Conservation (phyloP, 2,329 filamentous ascomycete species). For the Penicillium sclerotiorum region DNA sequence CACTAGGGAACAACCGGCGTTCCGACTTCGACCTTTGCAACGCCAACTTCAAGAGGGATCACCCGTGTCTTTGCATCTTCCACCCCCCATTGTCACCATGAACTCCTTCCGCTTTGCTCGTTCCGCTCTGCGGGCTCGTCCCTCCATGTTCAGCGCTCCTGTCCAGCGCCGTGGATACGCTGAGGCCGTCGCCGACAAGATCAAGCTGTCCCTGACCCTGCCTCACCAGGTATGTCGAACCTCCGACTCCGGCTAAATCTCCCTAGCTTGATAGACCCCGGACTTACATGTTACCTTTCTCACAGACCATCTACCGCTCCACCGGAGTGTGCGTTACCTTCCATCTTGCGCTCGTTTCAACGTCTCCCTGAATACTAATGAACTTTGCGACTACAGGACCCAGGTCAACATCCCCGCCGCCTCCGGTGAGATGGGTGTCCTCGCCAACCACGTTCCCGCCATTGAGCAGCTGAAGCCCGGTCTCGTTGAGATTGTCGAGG, state of each 20-base stretch:
- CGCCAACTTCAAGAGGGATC: conserved; percentile 40
- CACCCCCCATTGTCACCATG: conserved; percentile 61
- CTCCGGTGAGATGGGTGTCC: conserved; percentile 98
- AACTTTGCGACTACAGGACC: conserved; percentile 69
- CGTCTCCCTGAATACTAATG: conserved; percentile 44
- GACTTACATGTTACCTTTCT: conserved; percentile 27
- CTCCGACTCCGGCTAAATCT: conserved; percentile 16
- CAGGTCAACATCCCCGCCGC: conserved; percentile 99
- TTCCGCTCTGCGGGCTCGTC: conserved; percentile 80
- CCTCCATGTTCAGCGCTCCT: conserved; percentile 73
- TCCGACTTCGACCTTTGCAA: conserved; percentile 43
- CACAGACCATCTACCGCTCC: conserved; percentile 69
- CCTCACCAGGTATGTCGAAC: conserved; percentile 86
- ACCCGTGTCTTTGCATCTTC: conserved; percentile 33
- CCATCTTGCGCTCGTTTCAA: conserved; percentile 6
- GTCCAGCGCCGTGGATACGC: conserved; percentile 89
- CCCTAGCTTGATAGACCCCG: not conserved
- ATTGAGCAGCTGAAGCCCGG: conserved; percentile 99
- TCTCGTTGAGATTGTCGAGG: conserved; percentile 92
- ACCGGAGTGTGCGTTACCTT: conserved; percentile 65
- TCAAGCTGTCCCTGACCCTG: conserved; percentile 96
- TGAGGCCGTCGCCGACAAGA: conserved; percentile 85
- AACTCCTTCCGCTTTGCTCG: conserved; percentile 93
- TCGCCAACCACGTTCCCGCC: conserved; percentile 97
- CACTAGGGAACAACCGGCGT: conserved; percentile 45